Base-by-base conservation (phyloP, 805 yeast species). In the Metschnikowia colocasiae region DNA sequence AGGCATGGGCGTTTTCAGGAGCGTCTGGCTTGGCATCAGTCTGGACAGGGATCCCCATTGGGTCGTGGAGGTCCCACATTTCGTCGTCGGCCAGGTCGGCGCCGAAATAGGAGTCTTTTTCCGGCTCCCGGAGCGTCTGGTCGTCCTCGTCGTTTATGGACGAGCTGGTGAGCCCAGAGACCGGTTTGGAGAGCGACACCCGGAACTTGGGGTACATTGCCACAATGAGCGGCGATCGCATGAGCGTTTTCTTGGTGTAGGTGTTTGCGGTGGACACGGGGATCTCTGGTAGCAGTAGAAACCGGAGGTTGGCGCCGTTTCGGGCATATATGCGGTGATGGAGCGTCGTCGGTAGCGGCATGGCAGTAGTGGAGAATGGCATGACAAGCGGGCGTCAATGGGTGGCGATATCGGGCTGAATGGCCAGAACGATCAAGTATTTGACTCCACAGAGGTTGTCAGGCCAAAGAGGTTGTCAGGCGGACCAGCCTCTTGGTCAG, bases 161-260 rank as follows among this genome's bases (percentile, higher is more conserved):
- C 6, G 61, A 50, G 48, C 67, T 63, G 12, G 65, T 42, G n/a
- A 71, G 58, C 6, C 74, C 75, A 9, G 57, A 41, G 12, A 66
- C 59, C 3, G 67, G 63, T 51, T 72, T 72, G 25, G 55, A 55
- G 13, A 56, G 46, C 18, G 58, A 55, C 1, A 72, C 74, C 18
- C 55, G 50, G 55, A 75, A 71, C 10, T 52, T 43, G 10, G 67
- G 65, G 48, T 64, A 62, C 20, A 75, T 63, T 16, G 61, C 57
- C 22, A 58, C 54, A 25, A 74, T 57, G 1, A 69, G 57, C 2
- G 80, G 76, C 15, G 78, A 69, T 15, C 65, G 65, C 30, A 72
- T 54, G n/a, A 76, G 51, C 10, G 74, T 71, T 48, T 68, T 65
- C 50, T 67, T 68, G 31, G 64, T 46, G 40, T 58, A 67, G 6